Percentiles rank a stretch among this genome's conserved stretches.
These are phyloP conservation scores for Rutidosis leptorrhynchoides DNA, from an alignment of 129 eudicot genomes.

Conservation along the genomic window DNA sequence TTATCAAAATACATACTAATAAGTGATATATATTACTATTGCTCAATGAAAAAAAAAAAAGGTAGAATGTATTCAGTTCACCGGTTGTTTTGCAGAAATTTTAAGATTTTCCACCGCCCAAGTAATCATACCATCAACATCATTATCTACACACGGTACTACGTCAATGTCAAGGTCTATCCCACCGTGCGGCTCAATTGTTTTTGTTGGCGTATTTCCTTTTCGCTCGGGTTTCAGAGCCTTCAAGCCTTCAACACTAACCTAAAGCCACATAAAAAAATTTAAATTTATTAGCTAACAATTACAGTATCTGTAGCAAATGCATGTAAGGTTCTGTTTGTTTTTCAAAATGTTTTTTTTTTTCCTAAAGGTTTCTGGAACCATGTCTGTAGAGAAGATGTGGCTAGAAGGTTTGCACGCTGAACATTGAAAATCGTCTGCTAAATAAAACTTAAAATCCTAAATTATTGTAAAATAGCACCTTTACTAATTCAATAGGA, in stretches of 20 bases:
- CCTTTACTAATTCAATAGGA: constrained; percentile 67
- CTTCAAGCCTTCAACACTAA: constrained; percentile 72
- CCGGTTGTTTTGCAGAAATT: constrained; percentile 81
- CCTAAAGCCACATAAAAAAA: constrained; percentile 37
- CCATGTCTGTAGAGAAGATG: too few species aligned
- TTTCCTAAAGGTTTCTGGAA: too few species aligned
- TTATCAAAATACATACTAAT: constrained; percentile 1
- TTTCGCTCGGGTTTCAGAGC: constrained; percentile 58
- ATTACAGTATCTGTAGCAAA: neutral
- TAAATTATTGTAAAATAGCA: too few species aligned
- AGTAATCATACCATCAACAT: constrained; percentile 37
- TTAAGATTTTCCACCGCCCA: constrained; percentile 65
- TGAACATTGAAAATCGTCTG: too few species aligned
- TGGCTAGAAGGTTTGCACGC: too few species aligned
- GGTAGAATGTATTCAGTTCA: constrained; percentile 35
- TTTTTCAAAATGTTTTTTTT: too few species aligned
- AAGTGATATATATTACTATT: neutral
- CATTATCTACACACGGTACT: constrained; percentile 44
- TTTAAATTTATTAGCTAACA: constrained; percentile 11
- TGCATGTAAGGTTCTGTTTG: too few species aligned
- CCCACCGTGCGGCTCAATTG: constrained; percentile 46
- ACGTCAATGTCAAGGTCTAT: constrained; percentile 54
- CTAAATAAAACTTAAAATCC: too few species aligned
- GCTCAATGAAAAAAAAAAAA: neutral
- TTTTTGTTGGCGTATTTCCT: constrained; percentile 34